Evolutionary conservation across 2,329 filamentous ascomycete genomes (phyloP), one percentile per base, ranked within the genome.

Genomic region (Ilyonectria sp.): DNA sequence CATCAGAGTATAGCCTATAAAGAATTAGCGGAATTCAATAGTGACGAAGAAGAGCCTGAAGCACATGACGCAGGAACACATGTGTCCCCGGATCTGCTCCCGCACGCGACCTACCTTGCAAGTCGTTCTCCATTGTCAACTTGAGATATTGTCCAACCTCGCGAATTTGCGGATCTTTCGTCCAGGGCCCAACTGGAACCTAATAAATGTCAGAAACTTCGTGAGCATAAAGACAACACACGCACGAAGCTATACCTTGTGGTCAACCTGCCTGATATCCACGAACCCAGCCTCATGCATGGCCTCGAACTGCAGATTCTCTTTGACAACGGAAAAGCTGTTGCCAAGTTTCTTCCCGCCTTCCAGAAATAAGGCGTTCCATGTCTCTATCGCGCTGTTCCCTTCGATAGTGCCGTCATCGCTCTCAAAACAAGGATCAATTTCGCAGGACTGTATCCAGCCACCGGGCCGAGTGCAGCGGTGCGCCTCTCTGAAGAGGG

Each of bases 391-490:
- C 2, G 31, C 44, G n/a, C 35, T 6, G 3, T 63, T 33, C 4
- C 47, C 31, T 2, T 69, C 67, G 15, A 33, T 46, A 1, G 60
- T 67, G 2, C 64, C 60, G 29, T 69, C 67, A 13, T 64, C 67
- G 23, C 63, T 64, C 4, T 40, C 44, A 15, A 69, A 57, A 3
- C 46, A 35, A 1, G 60, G 59, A 6, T 69, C 64, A 11, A 62
- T 60, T 47, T 69, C 64, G 55, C 59, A 49, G 4, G 67, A 61
- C 10, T 69, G 67, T 2, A 69, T 29, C 50, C 56, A 69, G 19
- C 60, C 55, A 6, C 67, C 67, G 2, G 56, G 67, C 17, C 44
- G 57, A 7, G 59, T 54, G 13, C 52, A 55, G 21, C 56, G 31
- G 29, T 67, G 61, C 4, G 67, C 64, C 26, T 67, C 50, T 1